Conservation (phyloP, 768 basidiomycete genomes). For the Boletus sp. region DNA sequence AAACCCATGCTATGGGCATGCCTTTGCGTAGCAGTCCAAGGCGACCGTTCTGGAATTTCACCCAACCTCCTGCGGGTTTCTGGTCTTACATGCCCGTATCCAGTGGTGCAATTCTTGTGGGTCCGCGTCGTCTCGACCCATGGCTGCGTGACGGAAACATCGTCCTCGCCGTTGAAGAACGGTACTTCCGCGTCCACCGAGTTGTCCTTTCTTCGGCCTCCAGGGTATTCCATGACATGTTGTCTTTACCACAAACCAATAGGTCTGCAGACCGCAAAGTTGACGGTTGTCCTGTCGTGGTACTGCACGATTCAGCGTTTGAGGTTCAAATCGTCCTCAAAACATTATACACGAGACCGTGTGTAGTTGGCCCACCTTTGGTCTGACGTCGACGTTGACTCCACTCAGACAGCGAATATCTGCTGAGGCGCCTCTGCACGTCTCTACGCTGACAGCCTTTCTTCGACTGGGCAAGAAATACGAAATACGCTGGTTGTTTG, state of each 20-base stretch:
- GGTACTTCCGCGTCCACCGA: constrained; percentile 21
- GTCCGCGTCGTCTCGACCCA: constrained; percentile 21
- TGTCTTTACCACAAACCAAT: constrained; percentile 9
- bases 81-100: constrained; percentile 23
- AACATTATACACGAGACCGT: constrained; percentile 22
- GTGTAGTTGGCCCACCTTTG: constrained; percentile 7
- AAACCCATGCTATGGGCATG: constrained; percentile 24
- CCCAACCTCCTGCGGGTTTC: constrained; percentile 6
- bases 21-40: constrained; percentile 11
- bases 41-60: constrained; percentile 14
- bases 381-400: constrained; percentile 3
- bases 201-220: constrained; percentile 23
- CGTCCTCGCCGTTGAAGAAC: constrained; percentile 21
- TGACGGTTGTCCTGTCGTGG: constrained; percentile 25
- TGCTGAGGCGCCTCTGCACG: constrained; percentile 14
- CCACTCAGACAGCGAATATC: constrained; percentile 21
- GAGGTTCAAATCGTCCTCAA: constrained; percentile 28
- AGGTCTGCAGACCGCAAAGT: constrained; percentile 12
- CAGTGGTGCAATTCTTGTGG: constrained; percentile 9
- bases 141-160: constrained; percentile 25
- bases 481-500: constrained; percentile 21
- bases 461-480: constrained; percentile 25
- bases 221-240: constrained; percentile 19
- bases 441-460: constrained; percentile 21
- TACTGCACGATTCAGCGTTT: constrained; percentile 15